phyloP scores from a whole-genome alignment of 331 rosid genomes.

The Saraca asoca region DNA sequence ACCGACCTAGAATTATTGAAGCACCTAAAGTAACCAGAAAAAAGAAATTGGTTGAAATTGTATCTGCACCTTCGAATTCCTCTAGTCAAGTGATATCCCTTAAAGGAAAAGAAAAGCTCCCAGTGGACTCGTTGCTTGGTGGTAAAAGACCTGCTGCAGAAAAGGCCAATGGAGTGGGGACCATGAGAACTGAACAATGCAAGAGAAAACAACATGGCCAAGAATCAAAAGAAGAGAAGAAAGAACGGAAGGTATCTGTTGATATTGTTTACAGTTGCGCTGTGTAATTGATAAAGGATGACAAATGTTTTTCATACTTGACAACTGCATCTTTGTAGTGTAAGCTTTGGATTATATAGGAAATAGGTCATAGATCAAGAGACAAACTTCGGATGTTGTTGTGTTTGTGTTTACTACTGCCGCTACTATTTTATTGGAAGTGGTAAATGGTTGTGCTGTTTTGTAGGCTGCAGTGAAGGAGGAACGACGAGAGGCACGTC shows the following conservation, averaged over 20 bases:
- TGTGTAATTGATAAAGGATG: not conserved
- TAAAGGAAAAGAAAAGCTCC: conserved; percentile 77
- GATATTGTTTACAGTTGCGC: conserved; percentile 1
- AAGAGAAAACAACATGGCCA: conserved; percentile 68
- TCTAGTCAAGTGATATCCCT: conserved; percentile 61
- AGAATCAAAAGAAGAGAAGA: conserved; percentile 86
- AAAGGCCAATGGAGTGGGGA: conserved; percentile 44
- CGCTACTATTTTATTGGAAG: not conserved
- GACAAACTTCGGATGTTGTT: not conserved
- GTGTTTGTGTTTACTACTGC: conserved; percentile 3
- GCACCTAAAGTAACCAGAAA: conserved; percentile 36
- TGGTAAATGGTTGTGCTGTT: not conserved
- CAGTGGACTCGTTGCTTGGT: conserved; percentile 71
- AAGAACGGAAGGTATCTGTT: conserved; percentile 78
- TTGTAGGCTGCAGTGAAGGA: conserved; percentile 80
- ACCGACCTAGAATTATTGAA: too few species aligned
- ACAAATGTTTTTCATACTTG: not conserved
- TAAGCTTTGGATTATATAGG: not conserved
- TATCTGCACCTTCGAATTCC: conserved; percentile 54
- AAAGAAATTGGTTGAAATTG: conserved; percentile 70
- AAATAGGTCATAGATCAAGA: not conserved
- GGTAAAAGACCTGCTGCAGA: conserved; percentile 51
- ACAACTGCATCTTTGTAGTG: not conserved
- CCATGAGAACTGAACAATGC: conserved; percentile 52
- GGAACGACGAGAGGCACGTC: conserved; percentile 80